phyloP scores from a whole-genome alignment of 768 basidiomycete genomes.

The Mycena maculata region DNA sequence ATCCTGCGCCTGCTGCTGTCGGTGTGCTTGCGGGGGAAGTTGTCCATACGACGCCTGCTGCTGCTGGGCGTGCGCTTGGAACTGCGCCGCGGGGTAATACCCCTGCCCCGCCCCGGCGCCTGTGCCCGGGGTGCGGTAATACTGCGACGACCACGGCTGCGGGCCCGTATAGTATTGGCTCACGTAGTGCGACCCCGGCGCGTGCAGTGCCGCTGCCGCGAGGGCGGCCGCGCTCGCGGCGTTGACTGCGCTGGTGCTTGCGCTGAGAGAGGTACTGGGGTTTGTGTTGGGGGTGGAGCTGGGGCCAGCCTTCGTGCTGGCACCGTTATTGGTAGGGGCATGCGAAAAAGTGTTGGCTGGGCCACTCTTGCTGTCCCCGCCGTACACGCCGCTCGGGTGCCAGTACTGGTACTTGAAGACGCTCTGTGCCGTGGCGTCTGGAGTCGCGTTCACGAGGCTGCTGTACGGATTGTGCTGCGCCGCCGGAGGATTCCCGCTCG shows the following conservation, averaged over 20 bases:
- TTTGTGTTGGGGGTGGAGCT: background rate
- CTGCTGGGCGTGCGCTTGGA: background rate
- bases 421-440: too few relatives aligned
- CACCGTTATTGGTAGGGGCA: background rate
- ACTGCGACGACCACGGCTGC: conserved; percentile 24
- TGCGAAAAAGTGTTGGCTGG: too few relatives aligned
- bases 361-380: too few relatives aligned
- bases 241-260: background rate
- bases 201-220: background rate
- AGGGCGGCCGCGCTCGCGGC: too few relatives aligned
- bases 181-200: conserved; percentile 8
- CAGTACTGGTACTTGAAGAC: conserved; percentile 22
- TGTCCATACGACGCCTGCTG: background rate
- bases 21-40: too few relatives aligned
- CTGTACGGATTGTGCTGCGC: conserved; percentile 5
- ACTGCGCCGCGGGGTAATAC: conserved; percentile 9
- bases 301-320: background rate
- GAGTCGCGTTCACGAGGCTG: too few relatives aligned
- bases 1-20: background rate
- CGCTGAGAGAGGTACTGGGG: background rate
- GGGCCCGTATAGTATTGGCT: conserved; percentile 14
- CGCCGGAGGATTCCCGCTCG: too few relatives aligned
- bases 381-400: conserved; percentile 7
- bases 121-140: conserved; percentile 16
- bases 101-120: background rate